phyloP scores from a whole-genome alignment of 2,329 filamentous ascomycete species.

The Fusarium poae region DNA sequence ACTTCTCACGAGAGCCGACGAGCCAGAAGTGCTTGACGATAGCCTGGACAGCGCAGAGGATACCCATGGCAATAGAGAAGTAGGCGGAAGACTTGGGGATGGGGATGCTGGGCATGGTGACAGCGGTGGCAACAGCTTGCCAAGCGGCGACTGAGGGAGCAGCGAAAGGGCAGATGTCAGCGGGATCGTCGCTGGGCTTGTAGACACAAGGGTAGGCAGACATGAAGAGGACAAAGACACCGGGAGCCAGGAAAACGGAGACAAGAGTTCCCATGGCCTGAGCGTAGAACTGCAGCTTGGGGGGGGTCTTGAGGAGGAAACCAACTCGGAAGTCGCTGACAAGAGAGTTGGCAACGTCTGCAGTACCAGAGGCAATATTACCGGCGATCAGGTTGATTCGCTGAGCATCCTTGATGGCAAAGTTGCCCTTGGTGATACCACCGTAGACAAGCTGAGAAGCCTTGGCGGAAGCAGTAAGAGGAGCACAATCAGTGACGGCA shows the following conservation, averaged over 20 bases:
- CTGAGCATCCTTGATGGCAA: slow-evolving; percentile 66
- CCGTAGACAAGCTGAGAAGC: slow-evolving; percentile 77
- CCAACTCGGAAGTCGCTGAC: slow-evolving; percentile 76
- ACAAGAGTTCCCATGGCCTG: slow-evolving; percentile 73
- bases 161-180: slow-evolving; percentile 65
- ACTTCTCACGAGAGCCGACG: slow-evolving; percentile 65
- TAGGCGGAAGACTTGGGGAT: slow-evolving; percentile 67
- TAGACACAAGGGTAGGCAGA: slow-evolving; percentile 77
- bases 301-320: slow-evolving; percentile 74
- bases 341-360: slow-evolving; percentile 66
- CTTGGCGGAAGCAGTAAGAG: slow-evolving; percentile 75
- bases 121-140: slow-evolving; percentile 73
- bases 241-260: slow-evolving; percentile 75
- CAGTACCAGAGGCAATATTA: slow-evolving; percentile 67
- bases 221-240: slow-evolving; percentile 76
- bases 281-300: slow-evolving; percentile 74
- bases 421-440: slow-evolving; percentile 70
- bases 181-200: slow-evolving; percentile 57
- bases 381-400: slow-evolving; percentile 75
- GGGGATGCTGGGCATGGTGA: slow-evolving; percentile 68
- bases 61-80: slow-evolving; percentile 68
- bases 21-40: slow-evolving; percentile 67
- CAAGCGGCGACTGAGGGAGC: slow-evolving; percentile 75
- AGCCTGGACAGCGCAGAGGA: slow-evolving; percentile 64
- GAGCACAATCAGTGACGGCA: slow-evolving; percentile 70